Evolutionary conservation across 1,139 yeast species (phyloP).

Genomic region (Kluyveromyces sp.): DNA sequence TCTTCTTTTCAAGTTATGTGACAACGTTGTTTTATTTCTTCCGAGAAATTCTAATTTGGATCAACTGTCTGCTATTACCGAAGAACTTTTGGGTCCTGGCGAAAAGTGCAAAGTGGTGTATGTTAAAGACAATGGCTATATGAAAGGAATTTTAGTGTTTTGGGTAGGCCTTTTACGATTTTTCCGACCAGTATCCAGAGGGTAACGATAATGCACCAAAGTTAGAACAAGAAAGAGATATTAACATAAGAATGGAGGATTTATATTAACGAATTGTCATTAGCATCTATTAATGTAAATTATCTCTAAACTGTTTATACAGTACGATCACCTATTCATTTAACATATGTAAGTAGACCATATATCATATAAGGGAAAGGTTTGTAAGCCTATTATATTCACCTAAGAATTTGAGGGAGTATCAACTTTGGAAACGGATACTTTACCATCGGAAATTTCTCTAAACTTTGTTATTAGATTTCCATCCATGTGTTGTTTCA

Average conservation of each 20-base stretch:
- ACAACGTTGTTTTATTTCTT: slow-evolving; percentile 60
- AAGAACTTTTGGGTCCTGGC: slow-evolving; percentile 38
- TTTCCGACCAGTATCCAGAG: slow-evolving; percentile 6
- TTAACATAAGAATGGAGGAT: background rate
- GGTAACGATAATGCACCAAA: slow-evolving; percentile 1
- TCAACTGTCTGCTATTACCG: slow-evolving; percentile 47
- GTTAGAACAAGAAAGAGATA: background rate
- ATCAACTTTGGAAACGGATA: slow-evolving; percentile 14
- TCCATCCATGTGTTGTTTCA: slow-evolving; percentile 11
- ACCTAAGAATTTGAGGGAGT: slow-evolving; percentile 20
- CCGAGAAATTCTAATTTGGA: slow-evolving; percentile 61
- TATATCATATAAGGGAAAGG: too few species aligned
- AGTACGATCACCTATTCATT: background rate
- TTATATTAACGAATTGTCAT: background rate
- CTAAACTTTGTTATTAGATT: slow-evolving; percentile 13
- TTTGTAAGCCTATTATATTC: too few species aligned
- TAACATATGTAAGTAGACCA: background rate
- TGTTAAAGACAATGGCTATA: slow-evolving; percentile 36
- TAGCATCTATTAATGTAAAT: background rate
- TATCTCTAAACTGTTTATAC: too few species aligned
- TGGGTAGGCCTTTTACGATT: slow-evolving; percentile 40
- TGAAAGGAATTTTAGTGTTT: slow-evolving; percentile 50
- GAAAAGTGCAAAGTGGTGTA: slow-evolving; percentile 44
- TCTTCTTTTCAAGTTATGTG: slow-evolving; percentile 38
- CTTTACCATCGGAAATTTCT: slow-evolving; percentile 13